Conservation (phyloP, 768 basidiomycete species). For the Amanita thiersii region DNA sequence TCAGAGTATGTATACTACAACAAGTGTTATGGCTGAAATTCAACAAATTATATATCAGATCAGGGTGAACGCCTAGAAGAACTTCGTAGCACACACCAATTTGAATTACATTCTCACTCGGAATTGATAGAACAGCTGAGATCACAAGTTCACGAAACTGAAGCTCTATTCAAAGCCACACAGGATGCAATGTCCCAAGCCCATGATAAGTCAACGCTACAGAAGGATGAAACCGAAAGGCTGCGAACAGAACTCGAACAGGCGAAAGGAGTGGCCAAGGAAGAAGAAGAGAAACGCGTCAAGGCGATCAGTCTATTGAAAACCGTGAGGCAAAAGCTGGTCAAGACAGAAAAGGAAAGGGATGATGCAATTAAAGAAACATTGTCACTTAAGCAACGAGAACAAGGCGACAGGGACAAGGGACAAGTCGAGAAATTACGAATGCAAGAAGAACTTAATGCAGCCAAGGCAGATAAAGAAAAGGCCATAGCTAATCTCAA, state of each 20-base stretch:
- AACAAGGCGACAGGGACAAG: constrained; percentile 43
- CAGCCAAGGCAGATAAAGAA: constrained; percentile 53
- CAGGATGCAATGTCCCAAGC: constrained; percentile 38
- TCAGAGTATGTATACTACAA: constrained; percentile 44
- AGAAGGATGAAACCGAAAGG: constrained; percentile 45
- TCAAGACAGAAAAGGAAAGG: constrained; percentile 90
- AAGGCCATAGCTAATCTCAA: constrained; percentile 50
- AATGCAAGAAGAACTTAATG: constrained; percentile 59
- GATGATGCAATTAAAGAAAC: constrained; percentile 69
- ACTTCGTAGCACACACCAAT: constrained; percentile 71
- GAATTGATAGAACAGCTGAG: constrained; percentile 66
- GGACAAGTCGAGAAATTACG: constrained; percentile 45
- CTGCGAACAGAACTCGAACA: constrained; percentile 60
- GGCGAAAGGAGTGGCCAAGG: constrained; percentile 59
- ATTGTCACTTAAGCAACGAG: constrained; percentile 41
- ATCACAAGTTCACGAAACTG: constrained; percentile 60
- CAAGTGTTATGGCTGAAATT: background rate
- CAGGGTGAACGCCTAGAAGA: constrained; percentile 84
- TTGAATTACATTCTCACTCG: constrained; percentile 74
- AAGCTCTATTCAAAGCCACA: constrained; percentile 57
- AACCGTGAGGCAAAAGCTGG: constrained; percentile 93
- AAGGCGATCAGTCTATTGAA: constrained; percentile 92
- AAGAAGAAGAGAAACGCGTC: constrained; percentile 95
- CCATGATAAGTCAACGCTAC: constrained; percentile 41
- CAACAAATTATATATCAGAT: constrained; percentile 31